Evolutionary conservation across 495 filamentous ascomycete species (phyloP), one percentile per base, ranked within the genome.

Genomic region (Aspergillus heteromorphus): DNA sequence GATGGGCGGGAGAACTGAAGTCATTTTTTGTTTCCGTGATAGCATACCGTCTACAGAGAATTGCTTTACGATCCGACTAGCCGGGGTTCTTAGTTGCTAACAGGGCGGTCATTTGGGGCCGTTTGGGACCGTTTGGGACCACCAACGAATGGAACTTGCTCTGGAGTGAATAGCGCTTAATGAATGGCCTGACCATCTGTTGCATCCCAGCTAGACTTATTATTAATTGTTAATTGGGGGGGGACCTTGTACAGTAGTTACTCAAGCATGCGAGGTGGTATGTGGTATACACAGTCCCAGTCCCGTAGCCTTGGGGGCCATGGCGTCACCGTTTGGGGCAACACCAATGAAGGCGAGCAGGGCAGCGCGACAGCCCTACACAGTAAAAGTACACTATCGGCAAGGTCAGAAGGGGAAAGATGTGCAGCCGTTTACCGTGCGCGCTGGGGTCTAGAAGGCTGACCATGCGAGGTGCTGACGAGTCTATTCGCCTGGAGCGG

Each of bases 21-120:
- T 54, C 50, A 51, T 54, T 57, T 57, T 54, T 57, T 57, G 49
- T 55, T 43, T 58, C 57, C 57, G 49, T 59, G 53, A 59, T 67
- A 57, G 60, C 59, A 64, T 48, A 42, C 53, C 52, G 45, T 45
- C 48, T 64, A 60, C 48, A 52, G 43, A 45, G 21, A 51, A 36
- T 53, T 43, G 55, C 21, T 43, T 47, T 29, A 47, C 43, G 43
- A 47, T 9, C 21, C 13, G 9, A 21, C 18, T 19, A n/a, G 19
- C 43, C 8, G 16, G 17, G 16, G 14, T 14, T 25, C 4, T n/a
- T n/a, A n/a, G n/a, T n/a, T n/a, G n/a, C n/a, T 43, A 47, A 16
- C 13, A 47, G 21, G 21, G 25, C 43, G 42, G 19, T 29, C 43
- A 47, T 47, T 23, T 27, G 16, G 19, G 11, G 8, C 23, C 8